A percentile compares a stretch with the other conserved stretches of the same genome.
Conservation (phyloP, 176 grass and related monocot genomes). For the Rhipidocladum racemiflorum region DNA sequence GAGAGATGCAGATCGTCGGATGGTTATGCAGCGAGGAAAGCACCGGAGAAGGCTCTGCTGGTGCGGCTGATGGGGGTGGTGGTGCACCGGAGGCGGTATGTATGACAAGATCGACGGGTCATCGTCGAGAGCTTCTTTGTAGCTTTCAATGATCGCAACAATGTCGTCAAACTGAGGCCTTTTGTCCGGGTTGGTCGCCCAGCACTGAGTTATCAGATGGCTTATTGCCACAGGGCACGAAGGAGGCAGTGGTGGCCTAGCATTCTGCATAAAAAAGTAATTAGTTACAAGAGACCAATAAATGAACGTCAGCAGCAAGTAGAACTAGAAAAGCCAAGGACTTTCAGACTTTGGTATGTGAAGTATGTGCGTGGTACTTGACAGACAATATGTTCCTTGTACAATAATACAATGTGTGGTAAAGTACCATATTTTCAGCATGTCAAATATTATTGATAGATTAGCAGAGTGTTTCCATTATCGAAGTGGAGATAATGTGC, state of each 20-base stretch:
- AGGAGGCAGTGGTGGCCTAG: conserved; percentile 70
- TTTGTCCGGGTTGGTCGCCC: conserved; percentile 70
- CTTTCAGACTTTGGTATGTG: background rate
- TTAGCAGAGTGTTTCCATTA: background rate
- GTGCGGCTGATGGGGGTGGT: conserved; percentile 36
- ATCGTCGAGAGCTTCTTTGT: conserved; percentile 58
- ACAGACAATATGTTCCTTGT: background rate
- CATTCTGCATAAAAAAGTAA: conserved; percentile 60
- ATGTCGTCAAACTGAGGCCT: conserved; percentile 88
- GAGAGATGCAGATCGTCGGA: conserved; percentile 53
- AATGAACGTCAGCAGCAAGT: background rate
- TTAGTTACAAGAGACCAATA: background rate
- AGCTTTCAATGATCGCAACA: conserved; percentile 62
- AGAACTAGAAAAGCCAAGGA: background rate
- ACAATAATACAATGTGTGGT: background rate
- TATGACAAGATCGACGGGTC: conserved; percentile 66
- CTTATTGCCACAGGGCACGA: conserved; percentile 87
- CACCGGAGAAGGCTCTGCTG: conserved; percentile 62
- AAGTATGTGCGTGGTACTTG: background rate
- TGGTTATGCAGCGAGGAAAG: conserved; percentile 57
- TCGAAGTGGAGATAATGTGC: background rate
- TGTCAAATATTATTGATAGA: background rate
- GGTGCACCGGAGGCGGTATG: conserved; percentile 42
- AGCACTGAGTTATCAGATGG: conserved; percentile 88
- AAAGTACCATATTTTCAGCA: background rate